phyloP scores from a whole-genome alignment of 805 yeast genomes.

The Metschnikowia sp. region DNA sequence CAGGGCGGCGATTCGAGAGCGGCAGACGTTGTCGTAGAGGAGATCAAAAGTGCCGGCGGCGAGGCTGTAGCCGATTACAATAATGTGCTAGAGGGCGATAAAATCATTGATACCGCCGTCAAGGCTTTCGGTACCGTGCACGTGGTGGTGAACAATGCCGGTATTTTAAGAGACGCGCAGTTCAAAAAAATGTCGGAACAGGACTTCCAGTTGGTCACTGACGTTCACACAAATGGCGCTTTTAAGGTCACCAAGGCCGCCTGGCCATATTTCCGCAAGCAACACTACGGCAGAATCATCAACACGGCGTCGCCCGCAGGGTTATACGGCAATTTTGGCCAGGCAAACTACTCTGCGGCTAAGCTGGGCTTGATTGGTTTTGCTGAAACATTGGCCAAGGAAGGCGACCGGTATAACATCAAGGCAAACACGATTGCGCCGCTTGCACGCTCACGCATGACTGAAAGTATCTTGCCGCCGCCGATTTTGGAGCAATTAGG shows the following conservation, averaged over 20 bases:
- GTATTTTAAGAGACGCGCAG: conserved; percentile 83
- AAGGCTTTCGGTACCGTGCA: conserved; percentile 86
- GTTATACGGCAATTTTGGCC: conserved; percentile 94
- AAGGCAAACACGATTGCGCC: conserved; percentile 88
- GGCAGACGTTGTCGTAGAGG: conserved; percentile 87
- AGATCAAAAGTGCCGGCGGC: conserved; percentile 74
- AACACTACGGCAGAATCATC: conserved; percentile 81
- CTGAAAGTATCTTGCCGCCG: conserved; percentile 84
- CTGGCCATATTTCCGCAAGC: conserved; percentile 85
- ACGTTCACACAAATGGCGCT: conserved; percentile 89
- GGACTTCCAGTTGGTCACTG: conserved; percentile 75
- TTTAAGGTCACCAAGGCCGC: conserved; percentile 83
- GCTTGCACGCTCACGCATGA: conserved; percentile 93
- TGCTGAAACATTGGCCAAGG: conserved; percentile 92
- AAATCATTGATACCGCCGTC: conserved; percentile 81
- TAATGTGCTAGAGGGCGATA: conserved; percentile 81
- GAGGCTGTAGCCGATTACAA: conserved; percentile 91
- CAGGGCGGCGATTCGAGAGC: conserved; percentile 66
- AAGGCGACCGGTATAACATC: conserved; percentile 83
- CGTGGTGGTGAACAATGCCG: conserved; percentile 89
- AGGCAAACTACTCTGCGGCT: conserved; percentile 92
- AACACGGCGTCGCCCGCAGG: conserved; percentile 99
- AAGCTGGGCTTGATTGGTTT: conserved; percentile 87
- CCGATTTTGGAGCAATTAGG: conserved; percentile 74
- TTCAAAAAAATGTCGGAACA: conserved; percentile 82